Evolutionary conservation across 1,139 yeast species (phyloP), one percentile per base, ranked within the genome.

Genomic region (Taphrina deformans): DNA sequence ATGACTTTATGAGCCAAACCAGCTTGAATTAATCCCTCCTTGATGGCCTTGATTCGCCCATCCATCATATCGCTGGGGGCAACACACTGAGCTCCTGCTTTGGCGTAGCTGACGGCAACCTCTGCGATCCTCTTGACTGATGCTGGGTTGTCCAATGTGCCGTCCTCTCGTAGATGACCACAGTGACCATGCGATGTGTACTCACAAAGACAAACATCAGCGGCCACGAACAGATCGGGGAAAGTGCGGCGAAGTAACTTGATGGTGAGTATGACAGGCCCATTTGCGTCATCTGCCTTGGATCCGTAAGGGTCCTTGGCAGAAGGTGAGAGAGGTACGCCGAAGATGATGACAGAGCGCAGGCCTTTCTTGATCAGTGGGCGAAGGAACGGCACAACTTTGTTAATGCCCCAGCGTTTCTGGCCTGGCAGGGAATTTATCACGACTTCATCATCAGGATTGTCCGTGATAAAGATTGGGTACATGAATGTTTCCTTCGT

Each of bases 41-140:
- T 93, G 76, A 93, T 93, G 65, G 90, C 98, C 69, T 83, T 81
- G 70, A 95, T 85, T 72, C 99, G 83, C 24, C 99, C 99, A 75
- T 93, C 99, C 74, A 92, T 87, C 99, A 95, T 93, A 75, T 93
- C 99, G 14, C 96, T 88, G 18, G 99, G 99, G 1, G 99, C 98
- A 45, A 93, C 97, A 65, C 91, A 88, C 35, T 67, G 62, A 55
- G 69, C 69, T 5, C 69, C 99, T 0, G 99, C 98, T 71, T 82
- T 83, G 55, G 98, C 99, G 74, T 93, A 93, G 75, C 89, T 92
- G 26, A 89, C 96, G 0, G 98, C 97, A 27, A 93, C 97, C 14
- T 96, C 93, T 1, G 96, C 97, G 63, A 93, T 82, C 74, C 99
- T 82, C 70, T 85, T 82, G 21, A 89, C 96, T 29, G 95, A 85